phyloP scores from a whole-genome alignment of 805 yeast species.

The Pichia membranifaciens region DNA sequence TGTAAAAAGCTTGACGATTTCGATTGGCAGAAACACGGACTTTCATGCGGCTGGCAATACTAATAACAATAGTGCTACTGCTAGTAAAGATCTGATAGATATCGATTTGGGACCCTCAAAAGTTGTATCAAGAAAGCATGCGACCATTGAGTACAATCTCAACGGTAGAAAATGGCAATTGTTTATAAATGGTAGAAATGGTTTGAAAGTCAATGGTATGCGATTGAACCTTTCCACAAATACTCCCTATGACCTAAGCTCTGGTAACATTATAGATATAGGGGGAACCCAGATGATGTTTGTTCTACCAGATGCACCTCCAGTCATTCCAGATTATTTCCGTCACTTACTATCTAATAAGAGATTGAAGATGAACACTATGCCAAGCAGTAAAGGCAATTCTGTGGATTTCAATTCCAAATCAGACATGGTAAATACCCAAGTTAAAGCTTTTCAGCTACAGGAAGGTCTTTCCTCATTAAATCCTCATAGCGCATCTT shows the following conservation, averaged over 20 bases:
- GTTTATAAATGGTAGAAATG: constrained; percentile 80
- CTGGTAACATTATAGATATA: constrained; percentile 89
- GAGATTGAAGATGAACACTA: constrained; percentile 9
- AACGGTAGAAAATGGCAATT: constrained; percentile 81
- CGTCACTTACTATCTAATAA: constrained; percentile 32
- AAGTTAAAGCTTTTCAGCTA: constrained; percentile 42
- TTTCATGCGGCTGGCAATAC: constrained; percentile 13
- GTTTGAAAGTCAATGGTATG: constrained; percentile 82
- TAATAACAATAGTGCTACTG: neutral
- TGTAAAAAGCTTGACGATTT: constrained; percentile 67
- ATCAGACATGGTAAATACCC: constrained; percentile 18
- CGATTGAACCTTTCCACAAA: constrained; percentile 36
- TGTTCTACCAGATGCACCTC: constrained; percentile 85
- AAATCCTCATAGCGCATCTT: constrained; percentile 12
- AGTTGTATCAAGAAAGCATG: constrained; percentile 92
- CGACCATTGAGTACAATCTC: constrained; percentile 71
- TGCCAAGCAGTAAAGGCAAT: neutral
- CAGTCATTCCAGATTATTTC: constrained; percentile 51
- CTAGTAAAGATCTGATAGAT: constrained; percentile 39
- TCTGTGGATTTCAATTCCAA: neutral
- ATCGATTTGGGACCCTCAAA: constrained; percentile 96
- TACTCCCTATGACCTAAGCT: constrained; percentile 50
- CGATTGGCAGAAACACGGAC: constrained; percentile 84
- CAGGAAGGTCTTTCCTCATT: constrained; percentile 10
- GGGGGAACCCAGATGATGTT: constrained; percentile 99